Conservation (phyloP, 495 filamentous ascomycete species). For the Mytilinidion resinicola region DNA sequence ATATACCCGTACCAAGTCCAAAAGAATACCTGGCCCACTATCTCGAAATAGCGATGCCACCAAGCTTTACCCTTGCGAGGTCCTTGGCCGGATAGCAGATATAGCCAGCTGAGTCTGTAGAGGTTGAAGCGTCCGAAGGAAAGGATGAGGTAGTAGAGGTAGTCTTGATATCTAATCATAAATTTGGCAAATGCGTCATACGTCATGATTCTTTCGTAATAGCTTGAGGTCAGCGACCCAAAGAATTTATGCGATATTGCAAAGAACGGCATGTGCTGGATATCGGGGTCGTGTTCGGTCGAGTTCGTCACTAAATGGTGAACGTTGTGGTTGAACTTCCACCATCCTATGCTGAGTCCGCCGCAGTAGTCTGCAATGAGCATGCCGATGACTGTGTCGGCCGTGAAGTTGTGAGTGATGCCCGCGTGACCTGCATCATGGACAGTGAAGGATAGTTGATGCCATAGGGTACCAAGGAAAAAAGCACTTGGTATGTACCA, state of each 20-base stretch:
- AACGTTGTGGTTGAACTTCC: constrained; percentile 96
- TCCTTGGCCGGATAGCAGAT: constrained; percentile 66
- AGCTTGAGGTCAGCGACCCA: constrained; percentile 68
- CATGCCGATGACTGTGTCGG: constrained; percentile 81
- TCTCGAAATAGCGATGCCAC: constrained; percentile 86
- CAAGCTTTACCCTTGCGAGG: constrained; percentile 76
- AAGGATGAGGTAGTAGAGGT: constrained; percentile 82
- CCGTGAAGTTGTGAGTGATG: constrained; percentile 82
- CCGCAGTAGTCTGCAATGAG: constrained; percentile 86
- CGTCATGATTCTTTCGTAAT: constrained; percentile 80
- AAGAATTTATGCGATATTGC: constrained; percentile 87
- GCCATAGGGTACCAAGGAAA: constrained; percentile 83
- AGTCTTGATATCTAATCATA: constrained; percentile 68
- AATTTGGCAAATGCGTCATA: constrained; percentile 72
- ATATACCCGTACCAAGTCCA: constrained; percentile 93
- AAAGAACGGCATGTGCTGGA: constrained; percentile 93
- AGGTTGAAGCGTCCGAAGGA: constrained; percentile 88
- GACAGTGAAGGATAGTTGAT: constrained; percentile 89
- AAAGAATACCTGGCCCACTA: constrained; percentile 77
- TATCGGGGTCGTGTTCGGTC: constrained; percentile 95
- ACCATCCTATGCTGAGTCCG: constrained; percentile 90
- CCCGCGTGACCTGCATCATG: constrained; percentile 98
- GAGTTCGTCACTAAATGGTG: constrained; percentile 97
- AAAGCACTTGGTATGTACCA: constrained; percentile 74
- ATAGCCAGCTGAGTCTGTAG: constrained; percentile 76